Percentiles rank a stretch among this genome's conserved stretches.
Conservation (phyloP, 2,329 filamentous ascomycete species). For the Cyphellophora attinorum region DNA sequence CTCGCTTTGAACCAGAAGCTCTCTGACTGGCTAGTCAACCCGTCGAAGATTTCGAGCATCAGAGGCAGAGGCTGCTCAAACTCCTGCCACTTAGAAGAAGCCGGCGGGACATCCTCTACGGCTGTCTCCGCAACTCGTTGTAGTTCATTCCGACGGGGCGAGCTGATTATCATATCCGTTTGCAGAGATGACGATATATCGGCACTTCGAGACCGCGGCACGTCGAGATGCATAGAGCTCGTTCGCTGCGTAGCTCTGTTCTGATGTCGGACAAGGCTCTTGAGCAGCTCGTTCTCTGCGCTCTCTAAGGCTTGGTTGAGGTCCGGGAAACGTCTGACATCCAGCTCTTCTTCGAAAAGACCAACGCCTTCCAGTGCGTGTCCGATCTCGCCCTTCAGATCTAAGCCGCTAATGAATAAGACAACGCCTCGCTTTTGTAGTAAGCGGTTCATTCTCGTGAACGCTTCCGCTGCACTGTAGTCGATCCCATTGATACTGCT, state of each 20-base stretch:
- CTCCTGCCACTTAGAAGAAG: conserved; percentile 63
- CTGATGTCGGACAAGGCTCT: conserved; percentile 63
- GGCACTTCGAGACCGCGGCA: conserved; percentile 11
- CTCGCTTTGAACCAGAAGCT: conserved; percentile 87
- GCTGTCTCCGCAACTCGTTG: conserved; percentile 69
- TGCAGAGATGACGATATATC: conserved; percentile 17
- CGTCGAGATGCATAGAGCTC: conserved; percentile 13
- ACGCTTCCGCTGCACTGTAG: conserved; percentile 92
- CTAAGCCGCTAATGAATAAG: conserved; percentile 74
- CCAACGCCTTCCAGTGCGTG: conserved; percentile 74
- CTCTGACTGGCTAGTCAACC: conserved; percentile 73
- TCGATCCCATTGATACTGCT: conserved; percentile 85
- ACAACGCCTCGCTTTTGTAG: conserved; percentile 67
- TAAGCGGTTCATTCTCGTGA: conserved; percentile 82
- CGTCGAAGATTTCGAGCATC: conserved; percentile 91
- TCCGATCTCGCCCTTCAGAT: conserved; percentile 65
- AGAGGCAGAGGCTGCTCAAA: conserved; percentile 86
- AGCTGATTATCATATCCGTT: conserved; percentile 54
- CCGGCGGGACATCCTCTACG: conserved; percentile 53
- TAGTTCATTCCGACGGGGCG: conserved; percentile 69
- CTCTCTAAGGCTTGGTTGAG: conserved; percentile 88
- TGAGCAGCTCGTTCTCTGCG: conserved; percentile 89
- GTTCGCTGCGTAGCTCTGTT: conserved; percentile 29
- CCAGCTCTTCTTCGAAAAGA: conserved; percentile 61
- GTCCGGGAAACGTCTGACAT: conserved; percentile 73